Percentiles rank a stretch among this genome's conserved stretches.
Conservation (phyloP, 345 rosid species). For the Camelina hispida region DNA sequence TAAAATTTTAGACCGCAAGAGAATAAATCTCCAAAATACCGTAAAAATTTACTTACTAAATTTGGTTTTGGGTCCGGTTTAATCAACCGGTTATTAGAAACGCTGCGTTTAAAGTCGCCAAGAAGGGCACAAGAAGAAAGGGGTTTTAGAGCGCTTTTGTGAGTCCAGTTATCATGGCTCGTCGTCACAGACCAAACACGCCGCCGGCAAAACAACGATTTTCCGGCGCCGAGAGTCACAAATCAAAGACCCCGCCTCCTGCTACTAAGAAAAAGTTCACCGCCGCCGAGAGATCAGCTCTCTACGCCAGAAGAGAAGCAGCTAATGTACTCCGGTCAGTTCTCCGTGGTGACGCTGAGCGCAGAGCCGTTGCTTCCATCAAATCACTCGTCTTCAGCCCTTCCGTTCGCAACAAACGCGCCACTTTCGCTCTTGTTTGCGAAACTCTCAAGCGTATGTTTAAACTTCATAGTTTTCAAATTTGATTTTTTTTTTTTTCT, state of each 20-base stretch:
- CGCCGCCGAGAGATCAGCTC: constrained; percentile 22
- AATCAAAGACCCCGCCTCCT: constrained; percentile 23
- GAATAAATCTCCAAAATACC: too few species aligned
- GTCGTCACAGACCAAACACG: constrained; percentile 25
- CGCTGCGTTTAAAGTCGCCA: constrained; percentile 18
- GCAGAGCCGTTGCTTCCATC: constrained; percentile 77
- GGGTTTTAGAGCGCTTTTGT: background rate
- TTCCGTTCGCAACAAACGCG: constrained; percentile 77
- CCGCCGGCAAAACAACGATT: constrained; percentile 5
- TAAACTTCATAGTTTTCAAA: background rate
- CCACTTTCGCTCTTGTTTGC: constrained; percentile 91
- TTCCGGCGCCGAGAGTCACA: constrained; percentile 33
- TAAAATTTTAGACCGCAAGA: too few species aligned
- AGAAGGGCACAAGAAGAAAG: background rate
- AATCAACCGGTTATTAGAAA: background rate
- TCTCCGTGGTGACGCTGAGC: constrained; percentile 80
- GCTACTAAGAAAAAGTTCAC: background rate
- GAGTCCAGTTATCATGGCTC: constrained; percentile 31
- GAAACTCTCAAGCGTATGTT: constrained; percentile 81
- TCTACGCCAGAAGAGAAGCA: background rate
- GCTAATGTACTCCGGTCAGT: constrained; percentile 49
- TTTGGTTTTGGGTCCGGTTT: constrained; percentile 11
- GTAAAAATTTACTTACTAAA: too few species aligned
- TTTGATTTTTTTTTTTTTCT: background rate
- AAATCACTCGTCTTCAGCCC: constrained; percentile 86